These are phyloP conservation scores for Uncinocarpus reesii DNA, from an alignment of 2,329 filamentous ascomycete genomes.

Conservation along the genomic window DNA sequence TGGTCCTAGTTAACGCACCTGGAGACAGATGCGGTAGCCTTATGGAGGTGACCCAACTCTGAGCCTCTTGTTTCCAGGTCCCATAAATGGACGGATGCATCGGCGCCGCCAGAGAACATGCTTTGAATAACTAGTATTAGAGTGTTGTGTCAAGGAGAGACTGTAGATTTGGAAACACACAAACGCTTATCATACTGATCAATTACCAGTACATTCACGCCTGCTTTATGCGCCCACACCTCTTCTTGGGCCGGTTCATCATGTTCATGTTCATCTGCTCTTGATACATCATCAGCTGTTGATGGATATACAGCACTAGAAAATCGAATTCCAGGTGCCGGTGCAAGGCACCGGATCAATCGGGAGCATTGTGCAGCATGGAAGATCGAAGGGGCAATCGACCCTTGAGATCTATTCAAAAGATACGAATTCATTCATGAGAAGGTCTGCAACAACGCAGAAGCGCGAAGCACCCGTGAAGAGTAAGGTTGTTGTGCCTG, in stretches of 20 bases:
- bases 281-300: slow-evolving; percentile 16
- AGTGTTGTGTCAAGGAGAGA: neutral
- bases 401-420: slow-evolving; percentile 64
- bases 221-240: slow-evolving; percentile 57
- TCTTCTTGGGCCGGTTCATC: slow-evolving; percentile 21
- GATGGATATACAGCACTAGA: slow-evolving; percentile 44
- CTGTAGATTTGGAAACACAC: slow-evolving; percentile 35
- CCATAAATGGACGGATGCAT: slow-evolving; percentile 78
- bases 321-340: slow-evolving; percentile 58
- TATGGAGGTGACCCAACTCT: slow-evolving; percentile 42
- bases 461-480: neutral
- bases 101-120: slow-evolving; percentile 73
- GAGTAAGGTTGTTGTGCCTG: neutral
- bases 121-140: slow-evolving; percentile 23
- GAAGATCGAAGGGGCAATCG: slow-evolving; percentile 53
- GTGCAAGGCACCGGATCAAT: slow-evolving; percentile 59
- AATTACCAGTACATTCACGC: slow-evolving; percentile 67
- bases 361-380: slow-evolving; percentile 55
- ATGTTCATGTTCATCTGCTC: neutral
- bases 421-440: slow-evolving; percentile 68
- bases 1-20: slow-evolving; percentile 18
- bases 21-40: slow-evolving; percentile 42
- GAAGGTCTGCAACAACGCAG: neutral
- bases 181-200: slow-evolving; percentile 73
- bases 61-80: slow-evolving; percentile 57